Evolutionary conservation across 2,329 filamentous ascomycete genomes (phyloP).

Genomic region (Colletotrichum godetiae): DNA sequence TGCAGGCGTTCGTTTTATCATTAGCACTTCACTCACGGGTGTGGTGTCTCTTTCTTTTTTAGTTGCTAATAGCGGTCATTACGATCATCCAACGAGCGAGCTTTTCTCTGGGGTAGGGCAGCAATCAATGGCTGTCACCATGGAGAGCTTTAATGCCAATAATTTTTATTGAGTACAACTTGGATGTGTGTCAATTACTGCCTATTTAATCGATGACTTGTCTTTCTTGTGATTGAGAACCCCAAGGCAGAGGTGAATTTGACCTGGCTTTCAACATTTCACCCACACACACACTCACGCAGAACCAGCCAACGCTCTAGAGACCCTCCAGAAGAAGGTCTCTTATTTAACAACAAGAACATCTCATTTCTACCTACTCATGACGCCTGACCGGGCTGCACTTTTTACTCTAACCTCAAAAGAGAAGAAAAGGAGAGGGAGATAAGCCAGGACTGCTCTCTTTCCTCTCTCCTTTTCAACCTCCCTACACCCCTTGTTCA

Average conservation of each 20-base stretch:
- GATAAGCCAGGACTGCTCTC: neutral
- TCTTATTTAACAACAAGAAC: constrained; percentile 28
- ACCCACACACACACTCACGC: neutral
- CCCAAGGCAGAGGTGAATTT: neutral
- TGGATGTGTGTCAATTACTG: neutral
- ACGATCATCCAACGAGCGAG: neutral
- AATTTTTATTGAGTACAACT: neutral
- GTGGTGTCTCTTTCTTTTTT: neutral
- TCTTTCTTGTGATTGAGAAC: neutral
- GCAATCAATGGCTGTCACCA: neutral
- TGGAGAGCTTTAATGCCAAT: neutral
- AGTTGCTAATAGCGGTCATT: constrained; percentile 1
- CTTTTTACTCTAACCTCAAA: constrained; percentile 35
- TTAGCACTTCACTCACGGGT: neutral
- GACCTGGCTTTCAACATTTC: no score
- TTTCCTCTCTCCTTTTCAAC: neutral
- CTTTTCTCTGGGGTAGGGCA: neutral
- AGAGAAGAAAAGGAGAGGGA: neutral
- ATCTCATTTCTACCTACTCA: constrained; percentile 37
- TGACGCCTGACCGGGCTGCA: constrained; percentile 36
- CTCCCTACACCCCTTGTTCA: neutral
- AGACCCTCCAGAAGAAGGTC: neutral
- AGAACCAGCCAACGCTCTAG: no score
- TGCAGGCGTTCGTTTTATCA: constrained; percentile 7
- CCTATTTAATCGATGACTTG: neutral